Percentiles rank a stretch among this genome's conserved stretches.
Conservation (phyloP, 768 basidiomycete genomes). For the Mycena polygramma region DNA sequence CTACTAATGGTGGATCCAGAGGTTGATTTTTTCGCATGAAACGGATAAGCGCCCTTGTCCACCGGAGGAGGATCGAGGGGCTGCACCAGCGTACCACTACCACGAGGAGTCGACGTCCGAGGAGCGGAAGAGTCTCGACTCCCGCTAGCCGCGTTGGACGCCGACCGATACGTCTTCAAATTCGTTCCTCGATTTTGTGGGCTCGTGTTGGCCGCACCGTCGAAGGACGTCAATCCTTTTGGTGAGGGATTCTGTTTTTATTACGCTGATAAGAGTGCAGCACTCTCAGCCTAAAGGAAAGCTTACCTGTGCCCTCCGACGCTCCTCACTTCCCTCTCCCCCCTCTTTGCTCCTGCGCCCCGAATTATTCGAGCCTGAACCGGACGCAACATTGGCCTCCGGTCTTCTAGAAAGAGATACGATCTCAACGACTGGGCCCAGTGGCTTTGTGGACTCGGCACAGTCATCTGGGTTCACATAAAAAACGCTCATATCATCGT, state of each 20-base stretch:
- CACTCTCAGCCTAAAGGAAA: neutral
- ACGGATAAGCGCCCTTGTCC: slow-evolving; percentile 8
- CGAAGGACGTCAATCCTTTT: neutral
- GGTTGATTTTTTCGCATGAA: slow-evolving; percentile 25
- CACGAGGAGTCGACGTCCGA: slow-evolving; percentile 34
- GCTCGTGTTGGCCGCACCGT: neutral
- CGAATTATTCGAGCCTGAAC: slow-evolving; percentile 10
- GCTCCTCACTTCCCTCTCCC: slow-evolving; percentile 5
- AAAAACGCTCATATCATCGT: slow-evolving; percentile 61
- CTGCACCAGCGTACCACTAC: slow-evolving; percentile 27
- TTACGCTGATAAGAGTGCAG: neutral
- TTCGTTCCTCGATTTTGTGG: neutral
- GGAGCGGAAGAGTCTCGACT: slow-evolving; percentile 16
- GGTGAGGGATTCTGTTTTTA: neutral
- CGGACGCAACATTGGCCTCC: neutral
- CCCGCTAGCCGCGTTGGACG: slow-evolving; percentile 1
- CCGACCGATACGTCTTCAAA: slow-evolving; percentile 9
- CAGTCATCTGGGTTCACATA: slow-evolving; percentile 56
- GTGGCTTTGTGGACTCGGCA: slow-evolving; percentile 31
- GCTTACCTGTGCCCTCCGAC: slow-evolving; percentile 6
- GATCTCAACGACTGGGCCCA: neutral
- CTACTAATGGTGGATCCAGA: slow-evolving; percentile 34
- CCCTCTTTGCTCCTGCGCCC: neutral
- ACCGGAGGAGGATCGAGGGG: neutral
- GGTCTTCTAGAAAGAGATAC: neutral